These are phyloP conservation scores for Miamiensis avidus DNA, from an alignment of 169 alveolate species.

Conservation along the genomic window DNA sequence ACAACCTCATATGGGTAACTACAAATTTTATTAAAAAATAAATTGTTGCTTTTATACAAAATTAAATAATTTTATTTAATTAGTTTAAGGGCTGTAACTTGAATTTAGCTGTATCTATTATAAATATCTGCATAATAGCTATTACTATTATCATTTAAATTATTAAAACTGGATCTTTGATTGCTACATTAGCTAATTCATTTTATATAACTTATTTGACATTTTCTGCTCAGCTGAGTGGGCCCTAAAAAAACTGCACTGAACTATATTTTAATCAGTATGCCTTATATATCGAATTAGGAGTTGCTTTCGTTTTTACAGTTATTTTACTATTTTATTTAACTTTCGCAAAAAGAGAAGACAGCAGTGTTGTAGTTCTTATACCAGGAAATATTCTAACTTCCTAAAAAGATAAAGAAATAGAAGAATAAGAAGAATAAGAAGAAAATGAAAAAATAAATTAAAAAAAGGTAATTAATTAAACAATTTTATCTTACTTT, in stretches of 20 bases:
- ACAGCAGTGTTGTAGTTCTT: neutral
- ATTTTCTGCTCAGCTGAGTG: slow-evolving; percentile 30
- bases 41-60: too few species aligned
- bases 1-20: slow-evolving; percentile 29
- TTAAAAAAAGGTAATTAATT: neutral
- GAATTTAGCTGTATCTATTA: slow-evolving; percentile 14
- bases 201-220: slow-evolving; percentile 33
- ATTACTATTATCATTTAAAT: slow-evolving; percentile 32
- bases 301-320: slow-evolving; percentile 17
- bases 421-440: slow-evolving; percentile 18
- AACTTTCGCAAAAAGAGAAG: slow-evolving; percentile 35
- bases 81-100: slow-evolving; percentile 42
- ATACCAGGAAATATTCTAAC: neutral
- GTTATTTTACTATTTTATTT: slow-evolving; percentile 24
- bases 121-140: slow-evolving; percentile 22
- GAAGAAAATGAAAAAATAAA: slow-evolving; percentile 31
- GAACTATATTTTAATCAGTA: neutral
- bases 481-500: too few species aligned
- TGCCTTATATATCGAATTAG: slow-evolving; percentile 11
- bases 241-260: slow-evolving; percentile 29
- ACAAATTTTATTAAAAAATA: too few species aligned
- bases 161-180: slow-evolving; percentile 38
- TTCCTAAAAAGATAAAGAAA: neutral
- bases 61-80: too few species aligned
- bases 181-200: slow-evolving; percentile 24